Percentiles rank a stretch among this genome's conserved stretches.
Conservation (phyloP, 495 filamentous ascomycete genomes). For the Talaromyces stipitatus region DNA sequence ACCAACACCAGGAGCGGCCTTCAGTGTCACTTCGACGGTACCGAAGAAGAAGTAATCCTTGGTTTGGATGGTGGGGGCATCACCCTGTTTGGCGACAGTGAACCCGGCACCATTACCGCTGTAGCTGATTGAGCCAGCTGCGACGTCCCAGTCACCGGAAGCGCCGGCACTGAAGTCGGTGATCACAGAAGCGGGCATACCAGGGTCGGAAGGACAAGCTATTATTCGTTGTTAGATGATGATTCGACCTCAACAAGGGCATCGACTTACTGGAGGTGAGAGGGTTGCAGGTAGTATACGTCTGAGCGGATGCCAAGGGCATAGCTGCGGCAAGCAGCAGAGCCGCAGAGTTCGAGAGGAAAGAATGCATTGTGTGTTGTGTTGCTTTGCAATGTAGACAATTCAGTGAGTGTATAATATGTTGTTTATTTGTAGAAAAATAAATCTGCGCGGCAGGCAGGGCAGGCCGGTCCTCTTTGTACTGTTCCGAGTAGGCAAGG, state of each 20-base stretch:
- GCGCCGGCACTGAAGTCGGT: constrained; percentile 61
- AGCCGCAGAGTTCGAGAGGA: constrained; percentile 19
- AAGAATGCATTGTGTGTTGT: constrained; percentile 1
- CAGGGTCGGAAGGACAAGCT: constrained; percentile 57
- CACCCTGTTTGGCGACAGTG: constrained; percentile 60
- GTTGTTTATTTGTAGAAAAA: background rate
- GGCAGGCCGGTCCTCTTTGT: background rate
- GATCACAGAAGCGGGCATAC: constrained; percentile 49
- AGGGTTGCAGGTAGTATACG: constrained; percentile 38
- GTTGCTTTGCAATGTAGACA: too few relatives aligned
- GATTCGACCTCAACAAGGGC: background rate
- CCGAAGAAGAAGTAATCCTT: constrained; percentile 77
- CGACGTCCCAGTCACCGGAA: constrained; percentile 51
- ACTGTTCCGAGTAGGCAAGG: too few relatives aligned
- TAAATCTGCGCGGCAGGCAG: background rate
- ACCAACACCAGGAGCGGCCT: constrained; percentile 64
- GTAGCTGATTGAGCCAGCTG: constrained; percentile 49
- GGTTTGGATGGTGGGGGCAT: constrained; percentile 67
- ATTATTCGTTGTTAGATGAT: background rate
- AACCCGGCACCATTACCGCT: constrained; percentile 55
- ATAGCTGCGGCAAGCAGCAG: constrained; percentile 28
- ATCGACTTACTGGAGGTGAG: constrained; percentile 18
- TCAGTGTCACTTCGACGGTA: constrained; percentile 59
- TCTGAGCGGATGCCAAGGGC: constrained; percentile 36
- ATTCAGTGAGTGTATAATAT: background rate